These are phyloP conservation scores for Auriscalpium microsporum DNA, from an alignment of 768 basidiomycete genomes.

Conservation along the genomic window DNA sequence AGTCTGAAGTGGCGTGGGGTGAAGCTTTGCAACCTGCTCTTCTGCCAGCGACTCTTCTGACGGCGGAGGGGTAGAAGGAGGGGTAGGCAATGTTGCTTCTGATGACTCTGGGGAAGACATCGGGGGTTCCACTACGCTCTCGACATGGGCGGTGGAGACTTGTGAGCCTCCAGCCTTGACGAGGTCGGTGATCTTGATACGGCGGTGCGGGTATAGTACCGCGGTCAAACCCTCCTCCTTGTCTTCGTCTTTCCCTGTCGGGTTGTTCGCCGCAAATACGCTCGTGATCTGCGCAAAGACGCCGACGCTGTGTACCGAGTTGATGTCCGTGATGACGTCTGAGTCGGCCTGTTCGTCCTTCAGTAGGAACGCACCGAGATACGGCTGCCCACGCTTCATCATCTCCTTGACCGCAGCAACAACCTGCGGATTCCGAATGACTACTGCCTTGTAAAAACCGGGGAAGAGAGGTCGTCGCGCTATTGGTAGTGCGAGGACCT, in stretches of 20 bases:
- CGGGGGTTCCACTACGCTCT: constrained; percentile 22
- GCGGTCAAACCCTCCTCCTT: constrained; percentile 90
- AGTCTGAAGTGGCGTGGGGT: constrained; percentile 55
- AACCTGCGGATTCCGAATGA: constrained; percentile 83
- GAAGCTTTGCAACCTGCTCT: constrained; percentile 6
- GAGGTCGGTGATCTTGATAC: constrained; percentile 83
- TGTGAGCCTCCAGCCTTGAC: constrained; percentile 52
- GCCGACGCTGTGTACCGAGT: constrained; percentile 86
- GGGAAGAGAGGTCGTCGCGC: constrained; percentile 93
- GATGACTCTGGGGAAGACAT: constrained; percentile 36
- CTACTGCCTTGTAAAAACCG: constrained; percentile 97
- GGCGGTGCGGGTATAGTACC: constrained; percentile 86
- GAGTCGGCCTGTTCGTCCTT: constrained; percentile 91
- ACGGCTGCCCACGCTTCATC: constrained; percentile 94
- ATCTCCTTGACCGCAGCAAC: constrained; percentile 93
- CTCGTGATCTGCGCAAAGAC: constrained; percentile 97
- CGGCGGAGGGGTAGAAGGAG: constrained; percentile 31
- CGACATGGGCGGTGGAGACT: constrained; percentile 25
- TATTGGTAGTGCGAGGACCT: constrained; percentile 91
- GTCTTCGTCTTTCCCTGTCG: constrained; percentile 55
- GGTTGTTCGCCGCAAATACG: constrained; percentile 60
- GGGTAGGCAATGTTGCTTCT: constrained; percentile 35
- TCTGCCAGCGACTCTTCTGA: constrained; percentile 1
- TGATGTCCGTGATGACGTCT: constrained; percentile 83
- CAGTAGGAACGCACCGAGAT: constrained; percentile 92